These are phyloP conservation scores for Porodaedalea pini DNA, from an alignment of 1,284 basidiomycete species.

Conservation along the genomic window DNA sequence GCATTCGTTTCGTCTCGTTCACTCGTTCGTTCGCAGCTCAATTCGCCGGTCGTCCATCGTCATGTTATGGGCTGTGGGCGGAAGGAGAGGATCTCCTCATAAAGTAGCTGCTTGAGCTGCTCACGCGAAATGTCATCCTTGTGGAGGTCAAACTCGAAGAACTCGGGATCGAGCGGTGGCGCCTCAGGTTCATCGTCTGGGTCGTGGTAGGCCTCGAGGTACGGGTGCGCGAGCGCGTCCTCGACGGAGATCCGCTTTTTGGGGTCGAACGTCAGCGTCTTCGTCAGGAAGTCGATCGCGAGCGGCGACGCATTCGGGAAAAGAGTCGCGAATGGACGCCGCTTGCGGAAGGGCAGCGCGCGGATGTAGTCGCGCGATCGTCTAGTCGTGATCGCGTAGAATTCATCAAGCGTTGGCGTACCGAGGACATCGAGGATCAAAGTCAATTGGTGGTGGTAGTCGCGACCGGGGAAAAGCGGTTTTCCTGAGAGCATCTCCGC, in stretches of 20 bases:
- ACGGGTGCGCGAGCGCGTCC: constrained; percentile 87
- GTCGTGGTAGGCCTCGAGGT: constrained; percentile 89
- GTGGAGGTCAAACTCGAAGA: constrained; percentile 93
- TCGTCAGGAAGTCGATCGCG: constrained; percentile 90
- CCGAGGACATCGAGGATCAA: constrained; percentile 90
- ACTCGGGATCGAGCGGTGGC: constrained; percentile 83
- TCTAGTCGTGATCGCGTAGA: constrained; percentile 84
- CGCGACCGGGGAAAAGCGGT: constrained; percentile 92
- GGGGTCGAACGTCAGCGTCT: constrained; percentile 89
- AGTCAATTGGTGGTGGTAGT: constrained; percentile 93
- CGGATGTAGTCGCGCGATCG: constrained; percentile 89
- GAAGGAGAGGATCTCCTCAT: constrained; percentile 79
- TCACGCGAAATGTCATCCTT: constrained; percentile 92
- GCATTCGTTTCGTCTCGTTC: not conserved
- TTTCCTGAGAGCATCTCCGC: constrained; percentile 95
- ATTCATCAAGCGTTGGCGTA: constrained; percentile 90
- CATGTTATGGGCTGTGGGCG: constrained; percentile 57
- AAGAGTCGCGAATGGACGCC: constrained; percentile 69
- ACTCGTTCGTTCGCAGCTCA: not conserved
- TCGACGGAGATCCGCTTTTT: constrained; percentile 92
- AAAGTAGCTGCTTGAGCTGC: constrained; percentile 65
- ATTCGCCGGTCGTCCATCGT: not conserved
- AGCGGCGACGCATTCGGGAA: constrained; percentile 85
- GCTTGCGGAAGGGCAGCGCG: constrained; percentile 84
- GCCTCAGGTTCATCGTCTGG: constrained; percentile 92